A percentile compares a stretch with the other conserved stretches of the same genome.
phyloP scores from a whole-genome alignment of 208 protist species.

The Leishmania gerbilli region DNA sequence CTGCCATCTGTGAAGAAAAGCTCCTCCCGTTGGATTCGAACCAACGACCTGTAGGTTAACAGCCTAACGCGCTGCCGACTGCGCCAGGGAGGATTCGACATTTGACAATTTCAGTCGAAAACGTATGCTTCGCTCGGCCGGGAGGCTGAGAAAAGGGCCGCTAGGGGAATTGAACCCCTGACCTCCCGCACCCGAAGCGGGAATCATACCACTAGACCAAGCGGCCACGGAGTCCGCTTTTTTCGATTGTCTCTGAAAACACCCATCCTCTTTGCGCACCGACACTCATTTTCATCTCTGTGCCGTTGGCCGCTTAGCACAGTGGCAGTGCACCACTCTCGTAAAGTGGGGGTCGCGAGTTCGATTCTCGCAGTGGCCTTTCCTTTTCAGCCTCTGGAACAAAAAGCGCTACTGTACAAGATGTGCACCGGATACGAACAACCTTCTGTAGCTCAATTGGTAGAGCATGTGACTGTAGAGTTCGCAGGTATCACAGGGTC shows the following conservation, averaged over 20 bases:
- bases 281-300: neutral
- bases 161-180: slow-evolving; percentile 76
- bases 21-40: slow-evolving; percentile 95
- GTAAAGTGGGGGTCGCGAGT: slow-evolving; percentile 95
- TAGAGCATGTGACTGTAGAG: slow-evolving; percentile 32
- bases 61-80: slow-evolving; percentile 96
- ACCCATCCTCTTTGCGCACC: too few species aligned
- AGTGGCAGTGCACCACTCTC: slow-evolving; percentile 96
- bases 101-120: too few species aligned
- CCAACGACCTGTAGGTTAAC: slow-evolving; percentile 96
- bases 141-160: neutral
- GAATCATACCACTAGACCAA: slow-evolving; percentile 84
- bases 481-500: slow-evolving; percentile 42
- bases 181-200: slow-evolving; percentile 43
- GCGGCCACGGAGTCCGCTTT: slow-evolving; percentile 26
- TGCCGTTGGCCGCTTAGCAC: slow-evolving; percentile 89
- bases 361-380: slow-evolving; percentile 93
- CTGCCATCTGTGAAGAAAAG: slow-evolving; percentile 36
- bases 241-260: fast-evolving
- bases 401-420: fast-evolving
- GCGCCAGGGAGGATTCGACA: slow-evolving; percentile 86
- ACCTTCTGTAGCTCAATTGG: neutral
- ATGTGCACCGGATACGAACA: neutral
- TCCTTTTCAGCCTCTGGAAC: too few species aligned
- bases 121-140: too few species aligned